phyloP scores from a whole-genome alignment of 495 filamentous ascomycete genomes.

The Rhypophila decipiens region DNA sequence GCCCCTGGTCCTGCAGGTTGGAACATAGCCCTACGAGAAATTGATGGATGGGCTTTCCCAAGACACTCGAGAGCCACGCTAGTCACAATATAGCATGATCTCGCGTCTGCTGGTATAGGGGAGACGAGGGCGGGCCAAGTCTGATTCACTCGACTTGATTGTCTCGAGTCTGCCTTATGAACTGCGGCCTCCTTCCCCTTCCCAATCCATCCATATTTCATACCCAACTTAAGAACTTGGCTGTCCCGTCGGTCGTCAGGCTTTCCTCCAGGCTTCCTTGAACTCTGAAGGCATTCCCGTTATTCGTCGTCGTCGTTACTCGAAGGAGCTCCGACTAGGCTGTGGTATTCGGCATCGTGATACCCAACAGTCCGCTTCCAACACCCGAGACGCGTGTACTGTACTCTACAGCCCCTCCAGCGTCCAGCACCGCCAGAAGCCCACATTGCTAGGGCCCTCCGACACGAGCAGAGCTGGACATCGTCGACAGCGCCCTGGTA shows the following conservation, averaged over 20 bases:
- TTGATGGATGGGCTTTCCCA: no score
- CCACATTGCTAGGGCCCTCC: no score
- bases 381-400: no score
- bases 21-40: background rate
- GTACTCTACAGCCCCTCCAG: no score
- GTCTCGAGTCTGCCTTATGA: constrained; percentile 7
- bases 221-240: background rate
- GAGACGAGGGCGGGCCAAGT: background rate
- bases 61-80: constrained; percentile 1
- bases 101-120: background rate
- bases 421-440: no score
- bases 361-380: no score
- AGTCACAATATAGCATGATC: background rate
- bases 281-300: background rate
- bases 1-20: background rate
- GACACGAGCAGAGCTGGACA: no score
- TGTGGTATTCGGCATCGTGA: background rate
- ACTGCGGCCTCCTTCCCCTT: constrained; percentile 13
- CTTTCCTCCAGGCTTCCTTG: background rate
- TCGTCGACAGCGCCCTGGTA: background rate
- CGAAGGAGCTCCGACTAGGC: background rate
- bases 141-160: background rate
- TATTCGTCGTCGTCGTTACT: background rate
- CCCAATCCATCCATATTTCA: constrained; percentile 10
- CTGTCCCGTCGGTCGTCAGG: background rate